phyloP scores from a whole-genome alignment of 768 basidiomycete species.

The Termitomyces sp. region DNA sequence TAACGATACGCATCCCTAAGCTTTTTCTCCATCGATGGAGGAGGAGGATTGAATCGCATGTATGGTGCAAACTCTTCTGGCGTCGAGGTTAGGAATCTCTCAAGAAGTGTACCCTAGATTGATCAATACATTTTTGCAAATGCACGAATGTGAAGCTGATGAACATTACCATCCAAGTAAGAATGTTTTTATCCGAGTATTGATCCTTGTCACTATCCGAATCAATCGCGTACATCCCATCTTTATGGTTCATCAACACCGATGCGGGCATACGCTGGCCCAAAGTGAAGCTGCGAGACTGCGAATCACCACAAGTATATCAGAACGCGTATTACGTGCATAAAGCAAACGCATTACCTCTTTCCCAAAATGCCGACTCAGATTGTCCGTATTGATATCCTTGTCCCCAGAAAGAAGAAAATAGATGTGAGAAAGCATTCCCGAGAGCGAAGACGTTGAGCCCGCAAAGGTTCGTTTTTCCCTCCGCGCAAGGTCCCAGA shows the following conservation, averaged over 20 bases:
- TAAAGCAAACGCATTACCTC: slow-evolving; percentile 39
- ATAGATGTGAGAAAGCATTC: slow-evolving; percentile 82
- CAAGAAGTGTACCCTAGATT: slow-evolving; percentile 76
- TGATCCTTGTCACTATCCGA: slow-evolving; percentile 37
- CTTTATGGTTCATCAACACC: slow-evolving; percentile 56
- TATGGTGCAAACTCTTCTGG: slow-evolving; percentile 56
- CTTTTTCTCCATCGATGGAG: slow-evolving; percentile 17
- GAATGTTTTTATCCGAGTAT: slow-evolving; percentile 54
- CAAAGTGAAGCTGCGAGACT: slow-evolving; percentile 47
- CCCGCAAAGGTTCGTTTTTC: slow-evolving; percentile 66
- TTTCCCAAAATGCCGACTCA: slow-evolving; percentile 54
- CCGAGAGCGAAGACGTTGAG: slow-evolving; percentile 85
- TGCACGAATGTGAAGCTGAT: not conserved
- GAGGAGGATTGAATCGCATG: slow-evolving; percentile 32
- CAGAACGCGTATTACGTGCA: not conserved
- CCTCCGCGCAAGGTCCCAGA: slow-evolving; percentile 52
- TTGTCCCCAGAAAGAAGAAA: slow-evolving; percentile 76
- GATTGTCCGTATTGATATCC: slow-evolving; percentile 48
- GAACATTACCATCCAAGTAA: slow-evolving; percentile 63
- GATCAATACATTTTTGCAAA: not conserved
- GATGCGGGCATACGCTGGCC: slow-evolving; percentile 76
- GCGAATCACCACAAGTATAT: not conserved
- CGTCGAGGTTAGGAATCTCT: slow-evolving; percentile 76
- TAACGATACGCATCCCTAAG: slow-evolving; percentile 80
- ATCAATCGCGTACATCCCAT: slow-evolving; percentile 68